Evolutionary conservation across 164 flowering plant genomes (phyloP), one percentile per base, ranked within the genome.

Genomic region (Kalanchoe fedtschenkoi): DNA sequence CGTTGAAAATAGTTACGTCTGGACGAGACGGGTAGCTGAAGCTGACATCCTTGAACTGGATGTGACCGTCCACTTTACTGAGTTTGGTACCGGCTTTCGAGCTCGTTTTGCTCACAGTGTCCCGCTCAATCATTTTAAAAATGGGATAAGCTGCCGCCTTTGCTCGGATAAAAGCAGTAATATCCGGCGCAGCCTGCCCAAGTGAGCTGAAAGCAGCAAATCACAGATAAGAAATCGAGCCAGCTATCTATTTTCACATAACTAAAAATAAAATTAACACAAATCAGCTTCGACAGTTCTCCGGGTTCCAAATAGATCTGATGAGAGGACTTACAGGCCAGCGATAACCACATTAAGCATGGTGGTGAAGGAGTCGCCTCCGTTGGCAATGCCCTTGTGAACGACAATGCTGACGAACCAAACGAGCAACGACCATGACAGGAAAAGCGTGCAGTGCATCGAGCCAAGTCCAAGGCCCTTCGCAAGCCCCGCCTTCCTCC

Each of bases 291-390:
- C n/a, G n/a, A n/a, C n/a, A n/a, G n/a, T n/a, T n/a, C n/a, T n/a
- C n/a, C n/a, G n/a, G n/a, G n/a, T n/a, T n/a, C n/a, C n/a, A n/a
- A n/a, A n/a, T n/a, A n/a, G n/a, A n/a, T n/a, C n/a, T n/a, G n/a
- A n/a, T 1, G 17, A 51, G 0, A 61, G 42, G 60, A 68, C 96
- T 87, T 78, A 93, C 99, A 95, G 82, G 82, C 99, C 97, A 44
- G 96, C 70, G 22, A 91, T 91, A 56, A 95, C 97, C 43, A 95
- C 99, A 69, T 88, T 90, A 75, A 91, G 93, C 99, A 95, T 95
- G 70, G 99, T 95, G 55, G 99, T 91, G 83, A 95, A 90, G n/a
- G 99, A 82, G 2, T 87, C 91, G 14, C 96, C 99, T 0, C 99
- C 99, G 72, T 87, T 87, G 9, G 99, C 87, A 38, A 91, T 88